Evolutionary conservation across 23 red algal genomes (phyloP), one percentile per base, ranked within the genome.

Genomic region (Gracilaria gracilis): DNA sequence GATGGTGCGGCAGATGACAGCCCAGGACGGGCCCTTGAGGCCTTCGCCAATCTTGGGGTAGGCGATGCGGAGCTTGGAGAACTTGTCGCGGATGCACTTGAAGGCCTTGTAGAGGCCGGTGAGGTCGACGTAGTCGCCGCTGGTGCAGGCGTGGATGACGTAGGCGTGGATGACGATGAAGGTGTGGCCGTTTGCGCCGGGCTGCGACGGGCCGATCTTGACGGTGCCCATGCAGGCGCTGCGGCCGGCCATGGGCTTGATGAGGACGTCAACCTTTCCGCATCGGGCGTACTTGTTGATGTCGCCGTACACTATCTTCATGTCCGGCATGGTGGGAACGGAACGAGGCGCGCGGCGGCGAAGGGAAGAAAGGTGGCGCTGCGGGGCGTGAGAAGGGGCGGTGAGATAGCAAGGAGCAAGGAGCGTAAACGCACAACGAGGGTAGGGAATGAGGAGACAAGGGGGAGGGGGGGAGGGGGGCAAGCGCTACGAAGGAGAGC

Each of bases 101-200:
- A 90, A 90, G 16, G 87, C 87, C 57, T 69, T 79, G 87, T 90
- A 90, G 34, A 90, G 72, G 74, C 67, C 87, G 76, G 87, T 90
- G 38, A 90, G 76, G n/a, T 90, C 87, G 87, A 90, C 73, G 59
- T 80, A 74, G 37, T 79, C 47, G 25, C 75, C 75, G 54, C 55
- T 80, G 73, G 53, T 42, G 46, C 87, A 90, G 2, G 71, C 73
- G 61, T 90, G 87, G 31, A 90, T 79, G 61, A 90, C 76, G 74
- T 76, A 71, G 64, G 75, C 75, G 57, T 90, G 87, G 76, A 90
- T 90, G 61, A 71, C 62, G 54, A 90, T 66, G 62, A 78, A 88
- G 49, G 50, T 75, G 53, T 88, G 84, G 40, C 84, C 84, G 71
- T 88, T 88, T 14, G 69, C 32, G 12, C 69, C 84, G 69, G 84